These are phyloP conservation scores for Gautieria morchelliformis DNA, from an alignment of 768 basidiomycete genomes.

Conservation along the genomic window DNA sequence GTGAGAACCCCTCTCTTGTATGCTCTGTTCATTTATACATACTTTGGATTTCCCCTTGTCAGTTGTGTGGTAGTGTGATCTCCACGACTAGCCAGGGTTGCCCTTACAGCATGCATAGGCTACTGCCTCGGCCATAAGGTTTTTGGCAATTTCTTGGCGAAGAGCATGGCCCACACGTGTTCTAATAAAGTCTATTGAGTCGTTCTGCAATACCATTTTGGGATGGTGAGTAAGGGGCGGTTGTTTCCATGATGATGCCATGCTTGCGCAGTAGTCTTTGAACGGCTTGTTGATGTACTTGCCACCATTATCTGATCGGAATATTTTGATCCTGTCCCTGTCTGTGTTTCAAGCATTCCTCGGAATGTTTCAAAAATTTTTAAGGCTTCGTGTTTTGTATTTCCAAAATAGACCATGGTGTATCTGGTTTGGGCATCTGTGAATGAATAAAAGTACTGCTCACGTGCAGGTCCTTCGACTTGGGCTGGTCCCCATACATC, in stretches of 20 bases:
- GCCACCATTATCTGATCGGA: neutral
- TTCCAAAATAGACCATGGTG: neutral
- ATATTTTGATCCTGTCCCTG: neutral
- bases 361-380: neutral
- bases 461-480: neutral
- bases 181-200: neutral
- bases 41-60: too few species aligned
- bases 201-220: slow-evolving; percentile 24
- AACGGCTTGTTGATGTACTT: slow-evolving; percentile 13
- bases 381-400: neutral
- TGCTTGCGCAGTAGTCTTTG: slow-evolving; percentile 14
- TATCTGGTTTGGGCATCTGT: neutral
- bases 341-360: neutral
- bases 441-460: neutral
- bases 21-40: too few species aligned
- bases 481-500: neutral
- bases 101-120: neutral
- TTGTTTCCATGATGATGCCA: slow-evolving; percentile 24
- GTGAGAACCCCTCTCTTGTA: too few species aligned
- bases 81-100: too few species aligned
- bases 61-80: too few species aligned
- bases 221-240: slow-evolving; percentile 26
- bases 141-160: neutral
- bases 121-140: neutral
- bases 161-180: neutral